Base-by-base conservation (phyloP, 2,329 filamentous ascomycete species). In the Diaporthe humulicola region DNA sequence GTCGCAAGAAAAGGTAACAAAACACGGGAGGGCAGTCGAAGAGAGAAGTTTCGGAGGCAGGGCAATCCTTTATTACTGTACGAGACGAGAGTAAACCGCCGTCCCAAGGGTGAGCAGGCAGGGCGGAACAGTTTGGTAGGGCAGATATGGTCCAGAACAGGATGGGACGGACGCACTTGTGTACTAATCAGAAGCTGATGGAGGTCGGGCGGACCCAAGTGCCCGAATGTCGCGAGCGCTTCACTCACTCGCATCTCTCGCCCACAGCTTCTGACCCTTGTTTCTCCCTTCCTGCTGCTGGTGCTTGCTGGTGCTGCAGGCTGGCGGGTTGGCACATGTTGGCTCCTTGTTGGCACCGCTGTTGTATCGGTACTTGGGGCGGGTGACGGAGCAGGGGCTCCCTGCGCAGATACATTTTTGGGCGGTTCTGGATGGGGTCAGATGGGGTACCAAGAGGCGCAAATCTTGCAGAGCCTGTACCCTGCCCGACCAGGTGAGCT, bases 181-280 rank as follows among this genome's bases (percentile, higher is more conserved):
- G 45, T 45, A 45, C 69, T 60, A 71, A 33, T 60, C 33, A 61
- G 70, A 61, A 40, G n/a, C 56, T 38, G 45, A 52, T 19, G 48
- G 10, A 58, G 42, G 69, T 72, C 74, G 74, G 74, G 71, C 72
- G 54, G 61, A 74, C n/a, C 60, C 60, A 72, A 74, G 45, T 67
- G 40, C 57, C 74, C 74, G 74, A 76, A 72, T 70, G 73, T 76
- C 74, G 74, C 74, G 74, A 76, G 69, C 57, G 45, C 70, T n/a
- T 72, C 70, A 61, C 56, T 52, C 42, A 25, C 42, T 25, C 19
- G 15, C 38, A 10, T n/a, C 30, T n/a, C 48, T 25, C 45, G 10
- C 58, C 17, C 36, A 30, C 50, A 30, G 9, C n/a, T 28, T 1
- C 52, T 25, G 3, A 48, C 45, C 6, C 45, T 19, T 36, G 33